phyloP scores from a whole-genome alignment of 1,284 basidiomycete genomes.

The Microbotryum silenes-acaulis region DNA sequence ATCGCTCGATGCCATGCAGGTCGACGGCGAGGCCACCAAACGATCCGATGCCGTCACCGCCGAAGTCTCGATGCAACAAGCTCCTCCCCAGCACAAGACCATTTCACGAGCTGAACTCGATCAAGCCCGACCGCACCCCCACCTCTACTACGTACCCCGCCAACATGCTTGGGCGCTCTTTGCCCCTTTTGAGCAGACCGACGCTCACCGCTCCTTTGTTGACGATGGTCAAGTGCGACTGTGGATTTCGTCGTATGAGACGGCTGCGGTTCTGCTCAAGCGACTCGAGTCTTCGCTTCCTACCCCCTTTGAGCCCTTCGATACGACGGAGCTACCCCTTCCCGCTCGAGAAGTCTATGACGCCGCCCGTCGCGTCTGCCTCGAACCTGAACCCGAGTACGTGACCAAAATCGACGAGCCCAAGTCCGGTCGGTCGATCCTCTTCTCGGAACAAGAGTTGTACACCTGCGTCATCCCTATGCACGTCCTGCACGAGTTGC shows the following conservation, averaged over 20 bases:
- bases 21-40: not conserved
- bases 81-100: conserved; percentile 7
- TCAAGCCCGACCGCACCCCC: conserved; percentile 15
- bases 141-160: conserved; percentile 16
- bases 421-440: not conserved
- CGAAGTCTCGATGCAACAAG: not conserved
- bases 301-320: not conserved
- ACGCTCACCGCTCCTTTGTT: not conserved
- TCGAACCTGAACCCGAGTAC: too few relatives aligned
- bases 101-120: conserved; percentile 13
- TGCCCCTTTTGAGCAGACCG: not conserved
- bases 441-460: conserved; percentile 6
- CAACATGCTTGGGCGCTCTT: conserved; percentile 22
- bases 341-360: too few relatives aligned
- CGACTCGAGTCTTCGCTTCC: not conserved
- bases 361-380: too few relatives aligned
- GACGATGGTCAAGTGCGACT: not conserved
- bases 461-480: conserved; percentile 11
- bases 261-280: not conserved
- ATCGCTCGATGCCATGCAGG: not conserved
- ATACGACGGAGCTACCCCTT: not conserved
- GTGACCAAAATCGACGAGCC: too few relatives aligned
- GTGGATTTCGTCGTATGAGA: not conserved
- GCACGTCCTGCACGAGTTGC: conserved; percentile 1
- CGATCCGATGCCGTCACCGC: not conserved